A percentile compares a stretch with the other conserved stretches of the same genome.
Evolutionary conservation across 768 basidiomycete genomes (phyloP).

Genomic region (Pulveroboletus ravenelii): DNA sequence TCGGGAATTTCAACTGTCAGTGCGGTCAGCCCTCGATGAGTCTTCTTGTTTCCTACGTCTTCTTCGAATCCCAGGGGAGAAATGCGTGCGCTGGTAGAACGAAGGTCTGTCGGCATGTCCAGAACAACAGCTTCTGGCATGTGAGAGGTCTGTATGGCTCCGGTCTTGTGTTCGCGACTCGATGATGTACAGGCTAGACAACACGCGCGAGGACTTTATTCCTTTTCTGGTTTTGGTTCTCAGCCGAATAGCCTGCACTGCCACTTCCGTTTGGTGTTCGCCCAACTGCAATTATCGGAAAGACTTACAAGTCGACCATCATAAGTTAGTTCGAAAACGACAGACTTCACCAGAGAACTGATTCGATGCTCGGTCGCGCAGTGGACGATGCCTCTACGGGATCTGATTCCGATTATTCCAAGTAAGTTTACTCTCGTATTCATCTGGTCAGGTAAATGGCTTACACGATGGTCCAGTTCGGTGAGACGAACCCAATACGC

Average conservation of each 20-base stretch:
- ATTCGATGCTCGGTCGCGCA: conserved; percentile 38
- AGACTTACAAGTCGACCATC: conserved; percentile 6
- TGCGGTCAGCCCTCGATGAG: conserved; percentile 32
- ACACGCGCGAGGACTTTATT: too few species aligned
- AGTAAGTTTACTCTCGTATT: conserved; percentile 46
- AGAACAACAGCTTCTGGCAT: conserved; percentile 30
- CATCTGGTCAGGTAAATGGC: background rate
- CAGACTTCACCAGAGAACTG: conserved; percentile 15
- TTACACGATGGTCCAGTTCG: conserved; percentile 24
- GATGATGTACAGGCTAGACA: background rate
- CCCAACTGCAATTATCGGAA: background rate
- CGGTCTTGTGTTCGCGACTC: background rate
- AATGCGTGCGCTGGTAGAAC: conserved; percentile 1
- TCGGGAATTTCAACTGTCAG: conserved; percentile 57
- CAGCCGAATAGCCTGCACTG: conserved; percentile 8
- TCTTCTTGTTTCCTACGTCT: background rate
- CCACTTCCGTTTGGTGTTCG: conserved; percentile 11
- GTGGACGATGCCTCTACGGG: conserved; percentile 89
- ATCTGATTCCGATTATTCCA: conserved; percentile 94
- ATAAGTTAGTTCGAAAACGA: conserved; percentile 24
- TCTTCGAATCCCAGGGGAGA: conserved; percentile 18
- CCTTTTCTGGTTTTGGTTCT: conserved; percentile 6
- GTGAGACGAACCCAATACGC: conserved; percentile 18
- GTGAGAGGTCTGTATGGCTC: background rate
- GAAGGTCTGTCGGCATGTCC: conserved; percentile 36